Evolutionary conservation across 306 rosid genomes (phyloP).

Genomic region (Clitoria ternatea): DNA sequence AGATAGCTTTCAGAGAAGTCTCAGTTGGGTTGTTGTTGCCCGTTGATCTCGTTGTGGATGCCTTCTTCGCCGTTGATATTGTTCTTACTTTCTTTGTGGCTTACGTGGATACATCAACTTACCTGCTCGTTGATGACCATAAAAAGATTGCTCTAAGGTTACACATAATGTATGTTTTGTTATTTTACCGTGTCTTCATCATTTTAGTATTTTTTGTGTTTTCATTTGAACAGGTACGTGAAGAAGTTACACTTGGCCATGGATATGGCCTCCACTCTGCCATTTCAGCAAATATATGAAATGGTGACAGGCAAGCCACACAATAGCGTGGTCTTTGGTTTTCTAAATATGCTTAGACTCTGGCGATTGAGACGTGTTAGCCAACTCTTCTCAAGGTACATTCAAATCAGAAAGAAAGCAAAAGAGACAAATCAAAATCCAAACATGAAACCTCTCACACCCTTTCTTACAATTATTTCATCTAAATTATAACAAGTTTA

Average conservation of each 20-base stretch:
- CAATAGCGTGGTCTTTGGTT: conserved; percentile 40
- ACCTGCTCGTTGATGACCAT: conserved; percentile 71
- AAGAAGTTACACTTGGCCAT: conserved; percentile 52
- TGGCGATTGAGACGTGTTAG: conserved; percentile 86
- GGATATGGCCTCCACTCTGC: conserved; percentile 79
- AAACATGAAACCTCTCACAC: no score
- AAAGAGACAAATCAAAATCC: not conserved
- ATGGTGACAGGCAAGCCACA: conserved; percentile 37
- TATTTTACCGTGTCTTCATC: not conserved
- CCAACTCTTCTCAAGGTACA: conserved; percentile 66
- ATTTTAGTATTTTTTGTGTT: not conserved
- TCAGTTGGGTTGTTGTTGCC: conserved; percentile 43
- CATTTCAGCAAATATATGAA: conserved; percentile 53
- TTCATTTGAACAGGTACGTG: conserved; percentile 47
- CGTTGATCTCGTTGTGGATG: conserved; percentile 63
- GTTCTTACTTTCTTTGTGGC: conserved; percentile 74
- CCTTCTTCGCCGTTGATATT: conserved; percentile 72
- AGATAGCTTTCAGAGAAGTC: conserved; percentile 62
- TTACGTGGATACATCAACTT: conserved; percentile 76
- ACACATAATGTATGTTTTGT: not conserved
- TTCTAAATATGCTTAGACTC: conserved; percentile 74
- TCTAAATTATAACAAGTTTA: no score
- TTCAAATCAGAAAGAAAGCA: not conserved
- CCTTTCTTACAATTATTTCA: no score
- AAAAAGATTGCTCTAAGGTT: conserved; percentile 76